Conservation (phyloP, 2,329 filamentous ascomycete species). For the Trichophyton schoenleinii region DNA sequence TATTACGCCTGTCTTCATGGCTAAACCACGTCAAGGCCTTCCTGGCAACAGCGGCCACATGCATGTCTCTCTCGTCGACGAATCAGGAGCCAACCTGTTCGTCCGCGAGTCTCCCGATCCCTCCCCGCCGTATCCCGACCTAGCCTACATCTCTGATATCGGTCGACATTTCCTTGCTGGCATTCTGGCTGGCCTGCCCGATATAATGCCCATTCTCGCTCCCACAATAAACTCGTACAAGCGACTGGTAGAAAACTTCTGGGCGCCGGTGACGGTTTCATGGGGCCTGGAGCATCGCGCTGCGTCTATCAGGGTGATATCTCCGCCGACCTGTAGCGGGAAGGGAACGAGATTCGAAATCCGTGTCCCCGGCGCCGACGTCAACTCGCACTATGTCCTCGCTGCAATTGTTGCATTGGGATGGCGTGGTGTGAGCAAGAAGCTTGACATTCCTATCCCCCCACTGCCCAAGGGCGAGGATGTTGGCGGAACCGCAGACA, state of each 20-base stretch:
- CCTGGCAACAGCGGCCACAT: constrained; percentile 95
- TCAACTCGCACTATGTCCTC: constrained; percentile 78
- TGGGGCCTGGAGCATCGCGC: constrained; percentile 95
- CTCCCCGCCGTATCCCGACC: constrained; percentile 58
- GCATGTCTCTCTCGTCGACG: constrained; percentile 78
- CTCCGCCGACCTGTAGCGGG: constrained; percentile 70
- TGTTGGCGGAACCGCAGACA: constrained; percentile 58
- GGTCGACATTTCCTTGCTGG: constrained; percentile 90
- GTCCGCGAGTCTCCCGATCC: constrained; percentile 59
- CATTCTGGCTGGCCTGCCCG: constrained; percentile 72
- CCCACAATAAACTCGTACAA: constrained; percentile 98
- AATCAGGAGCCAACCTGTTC: constrained; percentile 72
- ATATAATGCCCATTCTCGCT: constrained; percentile 89
- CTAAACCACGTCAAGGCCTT: constrained; percentile 79
- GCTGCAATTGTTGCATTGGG: constrained; percentile 77
- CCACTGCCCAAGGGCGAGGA: constrained; percentile 77
- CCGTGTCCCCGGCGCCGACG: constrained; percentile 84
- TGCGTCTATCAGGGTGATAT: constrained; percentile 78
- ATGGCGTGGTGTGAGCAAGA: constrained; percentile 86
- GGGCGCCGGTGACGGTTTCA: constrained; percentile 93
- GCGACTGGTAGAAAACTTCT: constrained; percentile 95
- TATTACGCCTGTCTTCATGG: constrained; percentile 97
- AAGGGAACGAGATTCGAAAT: constrained; percentile 87
- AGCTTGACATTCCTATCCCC: constrained; percentile 66
- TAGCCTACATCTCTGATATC: constrained; percentile 70